A percentile compares a stretch with the other conserved stretches of the same genome.
These are phyloP conservation scores for Scheffersomyces insectosa DNA, from an alignment of 1,139 yeast genomes.

Conservation along the genomic window DNA sequence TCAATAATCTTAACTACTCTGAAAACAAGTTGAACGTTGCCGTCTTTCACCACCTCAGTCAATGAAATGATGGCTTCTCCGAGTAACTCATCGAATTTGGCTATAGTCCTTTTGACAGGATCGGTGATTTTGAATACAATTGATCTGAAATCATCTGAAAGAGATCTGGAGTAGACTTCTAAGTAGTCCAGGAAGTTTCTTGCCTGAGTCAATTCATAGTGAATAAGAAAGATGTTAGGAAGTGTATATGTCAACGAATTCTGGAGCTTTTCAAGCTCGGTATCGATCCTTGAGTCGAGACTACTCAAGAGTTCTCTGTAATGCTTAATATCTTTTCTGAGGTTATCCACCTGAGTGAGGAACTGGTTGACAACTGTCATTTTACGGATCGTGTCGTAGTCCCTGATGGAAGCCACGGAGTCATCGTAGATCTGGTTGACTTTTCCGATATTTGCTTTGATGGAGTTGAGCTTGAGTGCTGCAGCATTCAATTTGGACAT, in stretches of 20 bases:
- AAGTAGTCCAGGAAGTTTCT: slow-evolving; percentile 82
- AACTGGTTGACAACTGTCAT: slow-evolving; percentile 72
- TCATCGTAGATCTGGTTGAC: slow-evolving; percentile 59
- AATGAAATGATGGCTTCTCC: slow-evolving; percentile 62
- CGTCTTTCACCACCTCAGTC: slow-evolving; percentile 69
- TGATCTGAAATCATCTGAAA: slow-evolving; percentile 70
- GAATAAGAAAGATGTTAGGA: slow-evolving; percentile 63
- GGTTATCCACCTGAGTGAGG: slow-evolving; percentile 65
- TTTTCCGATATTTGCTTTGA: slow-evolving; percentile 57
- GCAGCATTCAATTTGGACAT: slow-evolving; percentile 38
- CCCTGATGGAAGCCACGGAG: slow-evolving; percentile 52
- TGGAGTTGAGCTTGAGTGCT: slow-evolving; percentile 40
- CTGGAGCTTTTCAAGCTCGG: slow-evolving; percentile 50
- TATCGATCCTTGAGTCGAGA: slow-evolving; percentile 54
- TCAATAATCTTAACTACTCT: slow-evolving; percentile 78
- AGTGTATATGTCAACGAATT: slow-evolving; percentile 57
- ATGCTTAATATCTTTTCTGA: slow-evolving; percentile 62
- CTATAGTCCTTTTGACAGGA: slow-evolving; percentile 50
- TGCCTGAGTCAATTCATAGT: slow-evolving; percentile 66
- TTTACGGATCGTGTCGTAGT: slow-evolving; percentile 58
- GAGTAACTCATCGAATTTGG: slow-evolving; percentile 65
- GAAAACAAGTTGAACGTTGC: slow-evolving; percentile 66
- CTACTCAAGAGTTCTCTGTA: slow-evolving; percentile 53
- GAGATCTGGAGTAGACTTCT: slow-evolving; percentile 47
- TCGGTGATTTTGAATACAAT: slow-evolving; percentile 62